phyloP scores from a whole-genome alignment of 257 asterid species.

The Solanum pennellii region DNA sequence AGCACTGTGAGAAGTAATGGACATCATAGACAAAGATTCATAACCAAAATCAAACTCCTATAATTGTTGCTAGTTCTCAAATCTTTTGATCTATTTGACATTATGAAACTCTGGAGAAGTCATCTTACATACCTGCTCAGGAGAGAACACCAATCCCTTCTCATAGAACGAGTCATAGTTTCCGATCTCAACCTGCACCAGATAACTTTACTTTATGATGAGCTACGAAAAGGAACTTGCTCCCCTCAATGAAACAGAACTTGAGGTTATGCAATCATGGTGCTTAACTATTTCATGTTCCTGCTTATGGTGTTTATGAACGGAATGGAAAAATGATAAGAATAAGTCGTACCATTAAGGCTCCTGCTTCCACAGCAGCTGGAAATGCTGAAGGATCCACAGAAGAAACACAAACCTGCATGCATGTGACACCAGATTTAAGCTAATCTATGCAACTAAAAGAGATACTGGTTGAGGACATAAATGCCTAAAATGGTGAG shows the following conservation, averaged over 20 bases:
- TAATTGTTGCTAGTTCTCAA: not conserved
- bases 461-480: not conserved
- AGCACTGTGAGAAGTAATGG: not conserved
- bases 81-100: not conserved
- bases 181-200: constrained; percentile 74
- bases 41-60: not conserved
- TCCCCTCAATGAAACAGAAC: not conserved
- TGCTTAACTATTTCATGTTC: not conserved
- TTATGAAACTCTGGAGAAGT: not conserved
- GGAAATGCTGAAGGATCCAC: constrained; percentile 77
- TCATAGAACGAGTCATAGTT: constrained; percentile 85
- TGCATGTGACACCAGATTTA: not conserved
- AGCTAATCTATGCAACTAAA: not conserved
- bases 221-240: not conserved
- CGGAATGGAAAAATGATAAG: not conserved
- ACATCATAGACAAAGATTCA: not conserved
- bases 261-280: not conserved
- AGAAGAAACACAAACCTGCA: constrained; percentile 85
- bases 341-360: constrained; percentile 46
- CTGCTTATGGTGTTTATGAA: not conserved
- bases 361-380: constrained; percentile 91
- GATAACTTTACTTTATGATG: not conserved
- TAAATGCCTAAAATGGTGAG: not conserved
- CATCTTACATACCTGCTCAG: constrained; percentile 50
- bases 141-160: constrained; percentile 57